A percentile compares a stretch with the other conserved stretches of the same genome.
These are phyloP conservation scores for Theobroma grandiflorum DNA, from an alignment of 441 rosid genomes.

Conservation along the genomic window DNA sequence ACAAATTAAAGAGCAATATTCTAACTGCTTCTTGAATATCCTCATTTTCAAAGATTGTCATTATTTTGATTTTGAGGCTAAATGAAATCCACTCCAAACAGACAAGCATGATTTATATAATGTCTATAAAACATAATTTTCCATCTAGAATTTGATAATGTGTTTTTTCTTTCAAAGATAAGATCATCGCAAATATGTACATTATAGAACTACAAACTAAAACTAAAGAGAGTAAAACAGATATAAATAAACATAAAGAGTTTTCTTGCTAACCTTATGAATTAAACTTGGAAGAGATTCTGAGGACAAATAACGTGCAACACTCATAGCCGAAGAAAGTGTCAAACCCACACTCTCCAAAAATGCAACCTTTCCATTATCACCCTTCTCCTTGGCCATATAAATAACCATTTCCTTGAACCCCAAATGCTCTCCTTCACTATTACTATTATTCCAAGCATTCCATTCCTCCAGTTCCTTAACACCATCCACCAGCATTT, in stretches of 20 bases:
- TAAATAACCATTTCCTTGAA: conserved; percentile 73
- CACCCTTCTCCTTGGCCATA: conserved; percentile 82
- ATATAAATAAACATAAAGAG: neutral
- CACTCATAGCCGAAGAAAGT: conserved; percentile 73
- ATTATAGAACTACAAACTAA: neutral
- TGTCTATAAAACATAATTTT: neutral
- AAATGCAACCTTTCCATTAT: conserved; percentile 80
- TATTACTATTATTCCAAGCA: conserved; percentile 47
- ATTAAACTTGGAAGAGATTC: conserved; percentile 66
- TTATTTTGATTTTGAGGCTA: neutral
- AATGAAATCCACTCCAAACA: neutral
- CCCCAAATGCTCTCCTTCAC: conserved; percentile 39
- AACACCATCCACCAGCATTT: conserved; percentile 65
- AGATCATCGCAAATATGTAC: neutral
- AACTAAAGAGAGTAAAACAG: neutral
- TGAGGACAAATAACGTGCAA: conserved; percentile 70
- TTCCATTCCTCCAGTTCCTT: conserved; percentile 82
- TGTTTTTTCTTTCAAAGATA: neutral
- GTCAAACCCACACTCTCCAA: conserved; percentile 82
- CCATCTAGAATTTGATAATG: neutral
- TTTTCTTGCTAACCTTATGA: conserved; percentile 50
- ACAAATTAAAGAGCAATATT: neutral
- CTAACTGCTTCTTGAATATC: neutral
- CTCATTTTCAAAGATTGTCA: neutral
- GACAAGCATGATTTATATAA: neutral